Base-by-base conservation (phyloP, 139 green algal genomes). In the Coccomyxa sp. region DNA sequence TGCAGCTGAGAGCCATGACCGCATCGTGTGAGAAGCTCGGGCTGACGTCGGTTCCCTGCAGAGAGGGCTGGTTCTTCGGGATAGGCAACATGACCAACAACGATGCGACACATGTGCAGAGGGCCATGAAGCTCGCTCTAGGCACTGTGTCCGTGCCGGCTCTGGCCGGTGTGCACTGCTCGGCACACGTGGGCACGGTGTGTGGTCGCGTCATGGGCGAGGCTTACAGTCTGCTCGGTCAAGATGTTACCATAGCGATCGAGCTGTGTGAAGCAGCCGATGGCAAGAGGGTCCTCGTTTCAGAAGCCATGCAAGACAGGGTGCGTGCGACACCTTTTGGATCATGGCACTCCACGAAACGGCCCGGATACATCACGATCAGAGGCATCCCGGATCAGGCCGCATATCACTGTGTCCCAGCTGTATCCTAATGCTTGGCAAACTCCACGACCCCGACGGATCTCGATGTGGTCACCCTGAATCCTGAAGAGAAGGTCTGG, bases 21-120 rank as follows among this genome's bases (percentile, higher is more conserved):
- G 44, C 44, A 58, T 58, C 44, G 44, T 58, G 44, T 58, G 44
- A 58, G 14, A 58, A 58, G 44, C 44, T 58, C 44, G 44, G 12
- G 14, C 44, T 58, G 44, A 58, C 14, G 44, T 58, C 44, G 44
- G 44, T 58, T 58, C 44, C 44, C 44, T 58, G 44, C 44, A 58
- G 44, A 58, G 44, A 58, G 44, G 44, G 44, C 44, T 58, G 44
- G 44, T 58, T 58, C 44, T 58, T 58, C 44, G 44, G 44, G 44
- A 58, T 58, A 58, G 44, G 44, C 44, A 58, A 58, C 44, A 58
- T 58, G 44, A 58, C 44, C 44, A 58, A 58, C 44, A 58, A 58
- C 44, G 44, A 58, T 58, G 44, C 44, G 44, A 58, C 44, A 58
- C 44, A 58, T 14, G 44, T 58, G 44, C 44, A 58, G 44, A 58